Conservation (phyloP, 192 early-diverging fungal genomes). For the Phlyctochytrium planicorne region DNA sequence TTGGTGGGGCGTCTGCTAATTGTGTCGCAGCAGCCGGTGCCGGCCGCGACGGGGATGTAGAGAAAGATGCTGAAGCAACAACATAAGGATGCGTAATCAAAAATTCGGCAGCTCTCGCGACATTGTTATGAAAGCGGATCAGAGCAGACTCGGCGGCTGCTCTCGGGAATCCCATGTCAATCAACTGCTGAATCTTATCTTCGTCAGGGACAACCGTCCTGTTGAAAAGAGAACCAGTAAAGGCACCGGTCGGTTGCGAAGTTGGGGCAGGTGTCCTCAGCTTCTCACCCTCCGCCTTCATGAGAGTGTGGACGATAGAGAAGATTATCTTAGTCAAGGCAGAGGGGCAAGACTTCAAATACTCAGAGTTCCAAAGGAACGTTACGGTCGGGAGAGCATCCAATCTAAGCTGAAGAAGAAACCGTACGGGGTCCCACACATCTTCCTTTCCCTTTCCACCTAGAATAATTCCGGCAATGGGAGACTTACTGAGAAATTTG, state of each 20-base stretch:
- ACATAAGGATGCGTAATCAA: conserved; percentile 70
- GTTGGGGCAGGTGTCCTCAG: conserved; percentile 4
- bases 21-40: conserved; percentile 30
- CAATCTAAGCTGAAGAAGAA: conserved; percentile 64
- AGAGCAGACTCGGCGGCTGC: conserved; percentile 77
- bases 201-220: conserved; percentile 54
- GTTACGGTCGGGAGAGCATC: conserved; percentile 58
- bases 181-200: conserved; percentile 64
- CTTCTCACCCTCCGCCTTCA: conserved; percentile 75
- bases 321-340: conserved; percentile 60
- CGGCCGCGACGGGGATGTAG: too few species aligned
- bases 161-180: conserved; percentile 86
- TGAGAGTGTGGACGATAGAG: conserved; percentile 55
- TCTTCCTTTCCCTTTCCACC: conserved; percentile 56
- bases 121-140: conserved; percentile 70
- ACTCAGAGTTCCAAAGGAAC: conserved; percentile 63
- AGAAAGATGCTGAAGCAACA: not conserved
- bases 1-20: conserved; percentile 21
- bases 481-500: conserved; percentile 73
- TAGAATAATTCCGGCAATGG: conserved; percentile 58
- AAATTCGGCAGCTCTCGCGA: conserved; percentile 82
- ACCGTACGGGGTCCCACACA: conserved; percentile 73
- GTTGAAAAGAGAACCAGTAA: not conserved
- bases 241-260: not conserved
- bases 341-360: conserved; percentile 49